phyloP scores from a whole-genome alignment of 768 basidiomycete genomes.

The Termitomyces sp. region DNA sequence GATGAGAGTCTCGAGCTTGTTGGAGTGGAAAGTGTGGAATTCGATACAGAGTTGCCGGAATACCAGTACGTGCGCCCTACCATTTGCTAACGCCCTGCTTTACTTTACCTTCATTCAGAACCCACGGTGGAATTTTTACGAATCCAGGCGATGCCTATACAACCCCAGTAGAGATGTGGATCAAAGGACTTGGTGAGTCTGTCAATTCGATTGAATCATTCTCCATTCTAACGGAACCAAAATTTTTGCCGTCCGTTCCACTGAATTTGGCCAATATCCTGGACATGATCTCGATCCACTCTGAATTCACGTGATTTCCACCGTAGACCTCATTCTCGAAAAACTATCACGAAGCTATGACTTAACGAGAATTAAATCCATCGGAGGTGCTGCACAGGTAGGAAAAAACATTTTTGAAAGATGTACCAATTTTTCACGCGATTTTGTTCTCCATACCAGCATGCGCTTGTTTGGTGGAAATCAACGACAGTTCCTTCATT shows the following conservation, averaged over 20 bases:
- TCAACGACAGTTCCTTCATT: constrained; percentile 70
- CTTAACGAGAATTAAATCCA: constrained; percentile 64
- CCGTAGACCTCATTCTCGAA: constrained; percentile 67
- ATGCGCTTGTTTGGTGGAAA: constrained; percentile 87
- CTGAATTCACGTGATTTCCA: constrained; percentile 23
- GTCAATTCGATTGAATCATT: constrained; percentile 14
- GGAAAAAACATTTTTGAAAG: neutral
- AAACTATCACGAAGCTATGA: constrained; percentile 71
- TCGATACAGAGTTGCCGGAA: constrained; percentile 75
- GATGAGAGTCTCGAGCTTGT: constrained; percentile 81
- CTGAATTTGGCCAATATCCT: constrained; percentile 21
- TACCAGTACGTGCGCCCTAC: constrained; percentile 60
- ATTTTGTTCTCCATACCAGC: constrained; percentile 30
- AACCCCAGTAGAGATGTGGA: constrained; percentile 90
- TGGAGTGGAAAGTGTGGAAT: constrained; percentile 79
- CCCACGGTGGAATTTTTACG: constrained; percentile 83
- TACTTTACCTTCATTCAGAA: constrained; percentile 47
- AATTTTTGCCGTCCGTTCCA: constrained; percentile 38
- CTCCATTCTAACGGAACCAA: constrained; percentile 51
- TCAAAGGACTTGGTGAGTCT: constrained; percentile 74
- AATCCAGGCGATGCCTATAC: constrained; percentile 85
- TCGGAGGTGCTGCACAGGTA: constrained; percentile 79
- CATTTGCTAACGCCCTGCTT: constrained; percentile 7
- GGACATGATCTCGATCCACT: constrained; percentile 25
- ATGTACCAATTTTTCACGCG: neutral